Evolutionary conservation across 2,329 filamentous ascomycete species (phyloP), one percentile per base, ranked within the genome.

Genomic region (Aureobasidium melanogenum): DNA sequence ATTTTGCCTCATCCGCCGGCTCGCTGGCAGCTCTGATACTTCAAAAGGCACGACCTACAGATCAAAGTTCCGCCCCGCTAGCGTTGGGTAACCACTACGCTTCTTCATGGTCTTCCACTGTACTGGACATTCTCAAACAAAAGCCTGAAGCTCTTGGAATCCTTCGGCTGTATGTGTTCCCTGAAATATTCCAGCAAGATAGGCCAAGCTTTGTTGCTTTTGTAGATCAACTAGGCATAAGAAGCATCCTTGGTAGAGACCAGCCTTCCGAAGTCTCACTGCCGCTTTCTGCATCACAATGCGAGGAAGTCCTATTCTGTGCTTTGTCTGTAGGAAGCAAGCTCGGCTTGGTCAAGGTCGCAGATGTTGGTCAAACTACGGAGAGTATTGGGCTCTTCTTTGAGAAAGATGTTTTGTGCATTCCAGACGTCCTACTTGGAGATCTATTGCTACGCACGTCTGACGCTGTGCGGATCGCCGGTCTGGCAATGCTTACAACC

Each of bases 401-500:
- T 30, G 52, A 50, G 4, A 28, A 63, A 19, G 46, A 63, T 30
- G 64, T 80, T 83, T 73, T 79, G 79, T 44, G 84, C 84, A 67
- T 77, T 84, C 69, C 67, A 79, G 84, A 77, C 32, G 63, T 64
- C 15, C 65, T 73, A 1, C 73, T 78, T 19, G 70, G 69, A n/a
- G 61, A 63, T 3, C 73, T 79, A 63, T 67, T 79, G 46, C 67
- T 69, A 6, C 68, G 74, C 54, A 67, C 66, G 9, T 71, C 73
- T 10, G 69, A 73, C 6, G 69, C 70, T 64, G 86, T 93, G 57
- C 85, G 91, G 30, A 83, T 91, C 26, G 83, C 91, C n/a, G 89
- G 89, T 0, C 81, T 97, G 39, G 90, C 90, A 30, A 81, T 97
- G 14, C 80, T 96, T 8, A 84, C 91, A 14, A 86, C 87, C 10